Conservation (phyloP, 2,329 filamentous ascomycete species). For the Epichloe gansuensis region DNA sequence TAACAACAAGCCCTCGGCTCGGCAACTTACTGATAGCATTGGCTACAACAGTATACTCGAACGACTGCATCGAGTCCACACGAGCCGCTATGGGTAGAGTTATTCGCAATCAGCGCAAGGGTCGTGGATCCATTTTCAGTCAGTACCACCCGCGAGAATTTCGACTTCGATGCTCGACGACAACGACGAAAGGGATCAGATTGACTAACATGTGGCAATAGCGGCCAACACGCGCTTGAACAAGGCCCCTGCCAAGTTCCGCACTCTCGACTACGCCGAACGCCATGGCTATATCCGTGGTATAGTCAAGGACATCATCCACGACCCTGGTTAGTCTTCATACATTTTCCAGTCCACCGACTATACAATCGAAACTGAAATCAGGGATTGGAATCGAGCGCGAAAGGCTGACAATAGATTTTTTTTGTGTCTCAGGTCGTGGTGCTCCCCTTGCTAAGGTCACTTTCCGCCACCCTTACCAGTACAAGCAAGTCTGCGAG, state of each 20-base stretch:
- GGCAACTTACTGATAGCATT: conserved; percentile 6
- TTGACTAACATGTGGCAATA: conserved; percentile 26
- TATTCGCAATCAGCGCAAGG: conserved; percentile 55
- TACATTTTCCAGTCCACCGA: neutral
- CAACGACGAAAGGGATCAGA: conserved; percentile 7
- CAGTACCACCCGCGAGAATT: conserved; percentile 20
- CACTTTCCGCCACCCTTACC: conserved; percentile 94
- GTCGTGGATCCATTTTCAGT: conserved; percentile 46
- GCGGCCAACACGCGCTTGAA: conserved; percentile 80
- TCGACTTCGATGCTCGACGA: conserved; percentile 12
- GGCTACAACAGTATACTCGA: conserved; percentile 17
- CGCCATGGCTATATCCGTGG: conserved; percentile 95
- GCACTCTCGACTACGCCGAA: conserved; percentile 92
- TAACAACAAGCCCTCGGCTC: conserved; percentile 11
- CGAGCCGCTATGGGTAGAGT: conserved; percentile 40
- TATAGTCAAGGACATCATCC: conserved; percentile 97
- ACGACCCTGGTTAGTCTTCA: conserved; percentile 64
- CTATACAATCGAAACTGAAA: neutral
- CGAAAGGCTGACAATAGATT: conserved; percentile 14
- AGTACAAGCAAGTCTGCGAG: conserved; percentile 94
- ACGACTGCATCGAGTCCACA: conserved; percentile 22
- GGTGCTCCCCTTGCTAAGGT: conserved; percentile 96
- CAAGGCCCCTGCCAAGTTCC: conserved; percentile 78
- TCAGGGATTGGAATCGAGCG: neutral
- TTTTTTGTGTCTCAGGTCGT: conserved; percentile 38